Evolutionary conservation across 108 stramenopile species (phyloP), one percentile per base, ranked within the genome.

Genomic region (Cyclostephanos tholiformis): DNA sequence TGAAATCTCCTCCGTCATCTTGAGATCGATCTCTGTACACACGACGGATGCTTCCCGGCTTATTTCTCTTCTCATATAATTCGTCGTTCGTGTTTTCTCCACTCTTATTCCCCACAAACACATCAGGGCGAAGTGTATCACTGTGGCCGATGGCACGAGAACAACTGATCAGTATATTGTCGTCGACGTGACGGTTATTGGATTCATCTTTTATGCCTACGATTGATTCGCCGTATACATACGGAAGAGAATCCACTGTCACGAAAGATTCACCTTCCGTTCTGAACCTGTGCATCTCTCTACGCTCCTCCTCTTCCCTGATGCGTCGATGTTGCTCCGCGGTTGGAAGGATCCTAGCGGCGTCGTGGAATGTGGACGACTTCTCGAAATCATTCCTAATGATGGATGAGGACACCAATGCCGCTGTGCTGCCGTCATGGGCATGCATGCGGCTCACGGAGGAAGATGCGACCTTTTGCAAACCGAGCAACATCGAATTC

Each of bases 401-500:
- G 14, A 62, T 10, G 36, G 61, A 62, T 6, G 61, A 62, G 61
- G 32, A 32, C 32, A 39, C 61, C 14, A 32, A 62, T 62, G 61
- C 61, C 32, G 11, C 19, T 27, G 9, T 39, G 61, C 27, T 9
- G 25, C 27, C 4, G 20, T 29, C 61, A 9, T 62, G 27, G 32
- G 61, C 1, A 20, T 20, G 61, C 1, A 20, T 20, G 26, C 20
- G 61, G 67, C 13, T 38, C 14, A 13, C 52, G 23, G 22, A 30
- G 32, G n/a, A 51, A 36, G 8, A 48, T 51, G 52, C 46, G 51
- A 27, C 48, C 23, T 13, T 49, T 32, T 68, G 52, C 67, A 68
- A 68, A 68, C 26, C n/a, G 26, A 7, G 67, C 67, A 7, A 68
- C 50, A n/a, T 68, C 67, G 26, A 53, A 48, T 4, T 68, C 67